Evolutionary conservation across 2,329 filamentous ascomycete species (phyloP), one percentile per base, ranked within the genome.

Genomic region (Cladosporium colombiae): DNA sequence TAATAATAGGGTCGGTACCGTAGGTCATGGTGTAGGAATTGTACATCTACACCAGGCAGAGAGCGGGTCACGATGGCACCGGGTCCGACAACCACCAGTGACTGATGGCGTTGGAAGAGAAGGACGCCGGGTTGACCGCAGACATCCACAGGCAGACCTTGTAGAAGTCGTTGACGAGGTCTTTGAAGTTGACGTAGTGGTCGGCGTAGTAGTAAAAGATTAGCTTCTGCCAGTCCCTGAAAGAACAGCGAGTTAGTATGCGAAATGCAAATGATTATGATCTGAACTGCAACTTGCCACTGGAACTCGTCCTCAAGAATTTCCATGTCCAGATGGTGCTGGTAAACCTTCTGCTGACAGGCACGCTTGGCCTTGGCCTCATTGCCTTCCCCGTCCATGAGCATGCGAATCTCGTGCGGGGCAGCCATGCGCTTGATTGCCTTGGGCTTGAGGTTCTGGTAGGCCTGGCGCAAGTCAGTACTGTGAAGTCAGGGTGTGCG

Each of bases 141-240:
- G 94, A 98, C 92, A 99, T 97, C 95, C 95, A 99, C 74, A 99
- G 98, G 72, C 95, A 88, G 25, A 97, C 94, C 80, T 98, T 98
- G 86, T 98, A 99, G 13, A 99, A 84, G 76, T 99, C 95, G 0
- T 93, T 97, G 62, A 99, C 95, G n/a, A 99, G 87, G 2, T 92
- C 92, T 77, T 99, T 99, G 85, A 99, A 99, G 81, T 98, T 98
- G 83, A 99, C 97, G 77, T 99, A 99, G 0, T 92, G 33, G 33
- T 97, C 93, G 63, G 95, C 94, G 77, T 97, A 99, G 80, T 98
- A 99, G 82, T 97, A 99, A 80, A 98, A 98, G 0, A 96, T 99
- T 64, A 99, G 82, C 78, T 99, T 99, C 81, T 98, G 97, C 88
- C 93, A 97, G 77, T 99, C 95, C 89, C 94, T 97, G 72, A 65